Evolutionary conservation across 2,329 filamentous ascomycete species (phyloP).

Genomic region (Trichocomaceae sp.): DNA sequence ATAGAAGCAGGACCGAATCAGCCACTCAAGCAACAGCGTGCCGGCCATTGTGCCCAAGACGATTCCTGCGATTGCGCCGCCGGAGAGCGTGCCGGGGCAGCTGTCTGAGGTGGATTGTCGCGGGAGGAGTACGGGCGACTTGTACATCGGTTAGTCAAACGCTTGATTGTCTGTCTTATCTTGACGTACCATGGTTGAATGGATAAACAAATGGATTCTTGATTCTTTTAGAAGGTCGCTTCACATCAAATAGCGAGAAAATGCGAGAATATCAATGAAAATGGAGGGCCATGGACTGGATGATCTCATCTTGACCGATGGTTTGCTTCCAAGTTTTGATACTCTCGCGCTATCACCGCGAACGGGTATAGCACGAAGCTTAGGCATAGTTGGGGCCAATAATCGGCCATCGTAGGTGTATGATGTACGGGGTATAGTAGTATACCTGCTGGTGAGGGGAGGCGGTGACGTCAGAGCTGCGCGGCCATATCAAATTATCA

Average conservation of each 20-base stretch:
- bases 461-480: no score
- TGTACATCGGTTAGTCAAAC: neutral
- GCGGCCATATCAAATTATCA: no score
- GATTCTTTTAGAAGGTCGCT: neutral
- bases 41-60: conserved; percentile 36
- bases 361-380: neutral
- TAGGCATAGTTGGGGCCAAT: no score
- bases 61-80: conserved; percentile 35
- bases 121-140: neutral
- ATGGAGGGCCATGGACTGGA: neutral
- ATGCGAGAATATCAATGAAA: neutral
- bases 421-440: no score
- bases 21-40: conserved; percentile 31
- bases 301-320: neutral
- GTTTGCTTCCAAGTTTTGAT: neutral
- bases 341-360: neutral
- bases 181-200: conserved; percentile 7
- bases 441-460: no score
- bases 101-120: conserved; percentile 6
- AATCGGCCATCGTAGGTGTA: no score
- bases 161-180: neutral
- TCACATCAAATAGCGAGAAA: neutral
- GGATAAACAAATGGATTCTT: neutral
- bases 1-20: conserved; percentile 25
- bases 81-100: conserved; percentile 27